Evolutionary conservation across 163 green algal genomes (phyloP).

Genomic region (Scenedesmus sp.): DNA sequence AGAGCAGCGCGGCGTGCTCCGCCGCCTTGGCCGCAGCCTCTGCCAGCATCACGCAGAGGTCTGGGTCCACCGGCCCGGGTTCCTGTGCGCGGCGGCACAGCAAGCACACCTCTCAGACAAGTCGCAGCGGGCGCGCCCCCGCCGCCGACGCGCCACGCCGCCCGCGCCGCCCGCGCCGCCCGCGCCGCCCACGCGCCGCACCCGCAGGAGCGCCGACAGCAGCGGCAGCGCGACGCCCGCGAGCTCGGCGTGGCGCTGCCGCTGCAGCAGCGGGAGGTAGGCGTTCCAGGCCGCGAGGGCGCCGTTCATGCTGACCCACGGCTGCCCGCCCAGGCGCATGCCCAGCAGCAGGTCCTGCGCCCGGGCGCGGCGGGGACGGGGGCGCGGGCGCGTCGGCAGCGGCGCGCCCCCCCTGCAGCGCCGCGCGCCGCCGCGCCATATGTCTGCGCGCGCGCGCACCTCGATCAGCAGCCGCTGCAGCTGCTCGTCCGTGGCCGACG

Average conservation of each 20-base stretch:
- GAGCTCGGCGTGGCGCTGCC: conserved; percentile 24
- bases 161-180: too few relatives aligned
- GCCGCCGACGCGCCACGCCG: too few relatives aligned
- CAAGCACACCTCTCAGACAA: not conserved
- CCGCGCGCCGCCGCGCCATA: too few relatives aligned
- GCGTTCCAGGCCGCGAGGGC: conserved; percentile 61
- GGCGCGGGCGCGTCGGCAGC: too few relatives aligned
- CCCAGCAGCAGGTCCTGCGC: conserved; percentile 11
- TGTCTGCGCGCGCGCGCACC: conserved; percentile 5
- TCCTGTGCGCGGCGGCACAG: conserved; percentile 6
- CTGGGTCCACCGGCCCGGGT: not conserved
- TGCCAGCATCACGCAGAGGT: conserved; percentile 50
- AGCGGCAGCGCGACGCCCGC: conserved; percentile 48
- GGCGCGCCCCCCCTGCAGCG: too few relatives aligned
- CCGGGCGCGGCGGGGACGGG: too few relatives aligned
- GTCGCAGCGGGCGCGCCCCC: too few relatives aligned
- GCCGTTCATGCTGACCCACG: conserved; percentile 60
- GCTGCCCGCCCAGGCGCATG: conserved; percentile 32
- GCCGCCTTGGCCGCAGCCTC: conserved; percentile 55
- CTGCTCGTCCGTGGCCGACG: conserved; percentile 41
- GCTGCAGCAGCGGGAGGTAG: conserved; percentile 61
- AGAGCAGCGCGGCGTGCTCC: conserved; percentile 63
- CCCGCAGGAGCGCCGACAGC: conserved; percentile 56
- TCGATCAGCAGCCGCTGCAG: conserved; percentile 52
- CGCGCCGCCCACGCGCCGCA: too few relatives aligned